Evolutionary conservation across 1,139 yeast species (phyloP), one percentile per base, ranked within the genome.

Genomic region (Candida sp.): DNA sequence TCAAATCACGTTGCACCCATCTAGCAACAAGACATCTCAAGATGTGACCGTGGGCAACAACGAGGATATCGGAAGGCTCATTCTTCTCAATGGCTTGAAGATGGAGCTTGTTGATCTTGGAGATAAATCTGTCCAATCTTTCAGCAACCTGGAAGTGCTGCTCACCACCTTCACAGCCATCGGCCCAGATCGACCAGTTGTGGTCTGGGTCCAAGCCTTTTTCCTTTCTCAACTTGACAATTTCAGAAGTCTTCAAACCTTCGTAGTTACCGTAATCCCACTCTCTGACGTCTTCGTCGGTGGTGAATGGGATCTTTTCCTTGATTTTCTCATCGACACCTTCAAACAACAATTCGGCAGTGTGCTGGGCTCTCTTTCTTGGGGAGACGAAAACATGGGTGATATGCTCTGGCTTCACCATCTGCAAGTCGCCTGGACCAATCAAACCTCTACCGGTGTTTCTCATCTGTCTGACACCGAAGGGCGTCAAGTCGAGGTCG

Each of bases 231-330:
- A 83, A 67, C 8, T 74, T 78, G 41, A 79, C 73, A 65, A 93
- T 92, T 59, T 92, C 84, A 11, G 73, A 69, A 1, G 96, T 88
- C 51, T 78, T 68, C 60, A 86, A 69, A 4, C 98, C 98, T 73
- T 93, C 98, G 67, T 93, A 93, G 62, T 90, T 96, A 59, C 98
- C 98, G 63, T 93, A 93, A 59, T 90, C 96, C 98, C 98, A 93
- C 71, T 93, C 98, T 57, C 96, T 80, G 47, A 91, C 70, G 60
- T 87, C 88, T 47, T 88, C 84, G 56, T 88, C 93, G 22, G 82
- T 82, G 43, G 72, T 68, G 39, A 81, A 62, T 3, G 76, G 72
- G 49, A 85, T 75, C 17, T 71, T 63, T 22, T 76, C 66, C 55
- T 71, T 73, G 39, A 76, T 70, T 41, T 75, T 78, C n/a, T 75